phyloP scores from a whole-genome alignment of 495 filamentous ascomycete genomes.

The Letharia columbiana region DNA sequence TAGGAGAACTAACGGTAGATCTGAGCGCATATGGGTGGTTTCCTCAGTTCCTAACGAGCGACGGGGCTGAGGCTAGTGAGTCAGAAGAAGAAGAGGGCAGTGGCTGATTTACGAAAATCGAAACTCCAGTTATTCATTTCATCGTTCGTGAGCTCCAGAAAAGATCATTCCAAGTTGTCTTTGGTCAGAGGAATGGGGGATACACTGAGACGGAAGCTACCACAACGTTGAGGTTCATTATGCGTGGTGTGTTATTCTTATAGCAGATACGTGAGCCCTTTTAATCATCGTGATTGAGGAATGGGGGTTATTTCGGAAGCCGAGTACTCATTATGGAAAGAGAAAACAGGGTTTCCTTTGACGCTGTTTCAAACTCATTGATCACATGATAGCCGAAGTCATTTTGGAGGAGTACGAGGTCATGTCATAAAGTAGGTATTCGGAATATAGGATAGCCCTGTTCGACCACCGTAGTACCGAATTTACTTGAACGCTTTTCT shows the following conservation, averaged over 20 bases:
- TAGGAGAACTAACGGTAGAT: slow-evolving; percentile 65
- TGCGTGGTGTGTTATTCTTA: not conserved
- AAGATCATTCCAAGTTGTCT: not conserved
- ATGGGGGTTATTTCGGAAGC: no score
- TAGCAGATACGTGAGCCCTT: not conserved
- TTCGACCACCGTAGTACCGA: no score
- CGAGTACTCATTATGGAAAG: no score
- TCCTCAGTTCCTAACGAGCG: slow-evolving; percentile 48
- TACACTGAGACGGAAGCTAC: not conserved
- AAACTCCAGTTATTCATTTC: not conserved
- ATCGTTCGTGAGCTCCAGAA: not conserved
- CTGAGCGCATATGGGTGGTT: slow-evolving; percentile 69
- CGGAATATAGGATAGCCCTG: no score
- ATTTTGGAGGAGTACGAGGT: not conserved
- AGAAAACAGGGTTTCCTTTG: no score
- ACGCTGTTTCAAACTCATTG: not conserved
- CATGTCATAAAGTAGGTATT: no score
- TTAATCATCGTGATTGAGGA: no score
- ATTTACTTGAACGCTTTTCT: no score
- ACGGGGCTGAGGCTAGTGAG: slow-evolving; percentile 31
- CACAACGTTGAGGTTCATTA: not conserved
- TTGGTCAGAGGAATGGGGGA: not conserved
- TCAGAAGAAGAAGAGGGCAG: slow-evolving; percentile 16
- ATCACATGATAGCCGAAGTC: not conserved
- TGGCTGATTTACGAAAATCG: not conserved